Conservation (phyloP, 202 grass and related monocot species). For the Panicum virgatum region DNA sequence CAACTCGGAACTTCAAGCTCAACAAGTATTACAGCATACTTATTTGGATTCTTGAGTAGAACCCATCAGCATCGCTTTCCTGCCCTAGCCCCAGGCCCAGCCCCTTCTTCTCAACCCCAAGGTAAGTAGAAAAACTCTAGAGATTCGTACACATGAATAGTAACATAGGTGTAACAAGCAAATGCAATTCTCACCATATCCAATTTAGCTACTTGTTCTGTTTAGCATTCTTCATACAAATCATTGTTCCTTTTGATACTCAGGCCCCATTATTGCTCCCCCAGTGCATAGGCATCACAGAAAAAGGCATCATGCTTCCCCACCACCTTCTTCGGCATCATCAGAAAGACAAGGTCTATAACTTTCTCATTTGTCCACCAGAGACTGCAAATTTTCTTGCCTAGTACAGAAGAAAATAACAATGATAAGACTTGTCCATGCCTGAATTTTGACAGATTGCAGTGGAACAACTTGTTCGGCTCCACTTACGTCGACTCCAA, state of each 20-base stretch:
- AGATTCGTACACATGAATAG: slow-evolving; percentile 11
- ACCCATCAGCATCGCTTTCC: slow-evolving; percentile 36
- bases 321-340: slow-evolving; percentile 46
- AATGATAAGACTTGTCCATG: slow-evolving; percentile 3
- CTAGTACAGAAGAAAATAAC: slow-evolving; percentile 13
- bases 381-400: slow-evolving; percentile 6
- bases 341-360: slow-evolving; percentile 58
- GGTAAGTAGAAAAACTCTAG: slow-evolving; percentile 38
- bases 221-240: neutral
- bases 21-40: slow-evolving; percentile 40
- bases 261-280: slow-evolving; percentile 38
- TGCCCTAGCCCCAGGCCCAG: slow-evolving; percentile 47
- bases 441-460: slow-evolving; percentile 59
- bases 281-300: slow-evolving; percentile 50
- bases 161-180: neutral
- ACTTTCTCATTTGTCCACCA: slow-evolving; percentile 8
- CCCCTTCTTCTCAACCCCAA: slow-evolving; percentile 44
- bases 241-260: slow-evolving; percentile 13
- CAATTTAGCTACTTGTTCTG: neutral
- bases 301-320: slow-evolving; percentile 36
- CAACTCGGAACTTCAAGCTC: slow-evolving; percentile 52
- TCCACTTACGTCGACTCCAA: slow-evolving; percentile 79
- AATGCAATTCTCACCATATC: neutral
- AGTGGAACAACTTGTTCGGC: slow-evolving; percentile 53
- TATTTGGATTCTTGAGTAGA: slow-evolving; percentile 49